These are phyloP conservation scores for Kodamaea sp. DNA, from an alignment of 1,139 yeast species.

Conservation along the genomic window DNA sequence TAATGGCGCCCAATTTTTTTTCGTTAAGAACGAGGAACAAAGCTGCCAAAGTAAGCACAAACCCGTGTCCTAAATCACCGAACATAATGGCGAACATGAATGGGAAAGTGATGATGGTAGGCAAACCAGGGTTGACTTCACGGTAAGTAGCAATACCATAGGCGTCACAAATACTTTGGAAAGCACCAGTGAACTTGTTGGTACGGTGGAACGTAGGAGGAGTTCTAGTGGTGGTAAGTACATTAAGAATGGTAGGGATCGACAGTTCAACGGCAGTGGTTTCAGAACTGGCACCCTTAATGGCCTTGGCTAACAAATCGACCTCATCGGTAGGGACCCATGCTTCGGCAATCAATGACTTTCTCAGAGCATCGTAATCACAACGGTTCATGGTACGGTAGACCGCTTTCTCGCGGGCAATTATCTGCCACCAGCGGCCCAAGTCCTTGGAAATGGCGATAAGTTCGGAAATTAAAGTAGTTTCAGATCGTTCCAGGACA, in stretches of 20 bases:
- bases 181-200: constrained; percentile 74
- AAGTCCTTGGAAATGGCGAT: constrained; percentile 74
- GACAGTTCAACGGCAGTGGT: constrained; percentile 27
- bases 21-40: constrained; percentile 60
- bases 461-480: constrained; percentile 67
- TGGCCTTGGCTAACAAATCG: constrained; percentile 34
- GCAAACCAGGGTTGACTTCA: constrained; percentile 79
- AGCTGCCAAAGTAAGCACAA: constrained; percentile 63
- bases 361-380: constrained; percentile 65
- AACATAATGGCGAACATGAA: constrained; percentile 88
- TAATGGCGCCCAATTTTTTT: constrained; percentile 55
- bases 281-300: constrained; percentile 26
- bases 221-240: constrained; percentile 62
- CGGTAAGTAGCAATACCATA: constrained; percentile 77
- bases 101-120: constrained; percentile 79
- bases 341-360: constrained; percentile 71
- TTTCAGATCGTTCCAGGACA: constrained; percentile 55
- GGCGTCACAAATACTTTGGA: constrained; percentile 77
- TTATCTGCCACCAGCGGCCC: constrained; percentile 66
- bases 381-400: constrained; percentile 67
- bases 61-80: constrained; percentile 84
- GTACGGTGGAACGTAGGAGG: constrained; percentile 83
- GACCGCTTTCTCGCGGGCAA: constrained; percentile 71
- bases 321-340: constrained; percentile 73
- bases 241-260: constrained; percentile 70